phyloP scores from a whole-genome alignment of 805 yeast species.

The Brettanomyces naardenensis region DNA sequence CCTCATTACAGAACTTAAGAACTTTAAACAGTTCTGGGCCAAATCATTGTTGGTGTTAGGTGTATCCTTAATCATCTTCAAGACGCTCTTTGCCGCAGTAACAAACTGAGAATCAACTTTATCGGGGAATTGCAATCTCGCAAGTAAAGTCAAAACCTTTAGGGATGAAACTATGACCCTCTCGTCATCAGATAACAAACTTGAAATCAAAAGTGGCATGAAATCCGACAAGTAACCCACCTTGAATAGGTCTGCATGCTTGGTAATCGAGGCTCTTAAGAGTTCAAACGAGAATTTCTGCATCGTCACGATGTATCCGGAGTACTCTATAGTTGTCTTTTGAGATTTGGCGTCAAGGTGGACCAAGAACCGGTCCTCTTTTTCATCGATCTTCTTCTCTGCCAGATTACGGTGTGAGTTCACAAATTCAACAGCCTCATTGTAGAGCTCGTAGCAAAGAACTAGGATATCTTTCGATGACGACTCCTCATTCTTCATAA shows the following conservation, averaged over 20 bases:
- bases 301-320: constrained; percentile 51
- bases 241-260: constrained; percentile 51
- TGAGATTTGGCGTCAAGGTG: constrained; percentile 53
- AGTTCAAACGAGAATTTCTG: constrained; percentile 74
- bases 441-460: constrained; percentile 66
- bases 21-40: constrained; percentile 72
- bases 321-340: constrained; percentile 45
- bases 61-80: constrained; percentile 61
- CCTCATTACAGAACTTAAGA: constrained; percentile 63
- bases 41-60: constrained; percentile 74
- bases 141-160: constrained; percentile 49
- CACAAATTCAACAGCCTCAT: constrained; percentile 36
- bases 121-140: constrained; percentile 56
- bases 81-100: constrained; percentile 49
- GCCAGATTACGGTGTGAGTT: constrained; percentile 12
- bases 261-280: constrained; percentile 60
- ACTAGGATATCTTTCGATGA: constrained; percentile 50
- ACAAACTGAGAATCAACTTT: constrained; percentile 45
- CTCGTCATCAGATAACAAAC: constrained; percentile 63
- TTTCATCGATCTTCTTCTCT: constrained; percentile 13
- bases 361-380: constrained; percentile 62
- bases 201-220: constrained; percentile 58
- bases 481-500: constrained; percentile 59
- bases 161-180: constrained; percentile 65
- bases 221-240: constrained; percentile 61